Conservation (phyloP, 2,329 filamentous ascomycete genomes). For the Lasiodiplodia sp. region DNA sequence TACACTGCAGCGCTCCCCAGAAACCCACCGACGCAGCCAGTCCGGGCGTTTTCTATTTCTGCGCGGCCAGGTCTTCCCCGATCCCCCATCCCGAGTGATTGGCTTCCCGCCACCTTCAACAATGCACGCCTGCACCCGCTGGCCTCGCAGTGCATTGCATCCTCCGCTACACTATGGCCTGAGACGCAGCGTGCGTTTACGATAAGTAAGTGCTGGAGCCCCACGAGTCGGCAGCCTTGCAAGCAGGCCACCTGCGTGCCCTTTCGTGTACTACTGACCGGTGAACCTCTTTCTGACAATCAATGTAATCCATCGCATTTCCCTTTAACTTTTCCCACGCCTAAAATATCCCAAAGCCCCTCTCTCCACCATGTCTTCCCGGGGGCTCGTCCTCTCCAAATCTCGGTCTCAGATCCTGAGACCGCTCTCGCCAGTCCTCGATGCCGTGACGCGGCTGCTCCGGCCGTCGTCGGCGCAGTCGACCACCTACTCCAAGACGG, state of each 20-base stretch:
- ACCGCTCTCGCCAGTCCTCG: slow-evolving; percentile 23
- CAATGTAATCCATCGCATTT: slow-evolving; percentile 29
- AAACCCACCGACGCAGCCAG: slow-evolving; percentile 16
- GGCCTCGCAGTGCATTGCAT: slow-evolving; percentile 25
- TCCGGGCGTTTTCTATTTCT: slow-evolving; percentile 21
- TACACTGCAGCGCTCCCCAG: slow-evolving; percentile 34
- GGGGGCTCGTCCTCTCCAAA: slow-evolving; percentile 37
- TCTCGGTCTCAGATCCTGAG: slow-evolving; percentile 39
- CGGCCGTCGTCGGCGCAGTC: slow-evolving; percentile 26
- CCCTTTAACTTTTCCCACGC: background rate
- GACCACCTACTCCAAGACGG: slow-evolving; percentile 20
- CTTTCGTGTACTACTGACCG: slow-evolving; percentile 20
- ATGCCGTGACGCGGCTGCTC: slow-evolving; percentile 24
- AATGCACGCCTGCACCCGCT: slow-evolving; percentile 26
- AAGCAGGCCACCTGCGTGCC: slow-evolving; percentile 14
- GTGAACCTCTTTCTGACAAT: slow-evolving; percentile 10
- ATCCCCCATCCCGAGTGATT: slow-evolving; percentile 28
- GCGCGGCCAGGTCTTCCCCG: slow-evolving; percentile 22
- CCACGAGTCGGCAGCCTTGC: slow-evolving; percentile 19
- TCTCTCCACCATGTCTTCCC: slow-evolving; percentile 15
- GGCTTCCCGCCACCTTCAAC: slow-evolving; percentile 25
- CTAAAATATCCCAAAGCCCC: background rate
- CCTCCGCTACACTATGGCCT: slow-evolving; percentile 15
- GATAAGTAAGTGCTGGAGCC: slow-evolving; percentile 31
- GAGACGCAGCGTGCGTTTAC: slow-evolving; percentile 27